A percentile compares a stretch with the other conserved stretches of the same genome.
These are phyloP conservation scores for Basidioascus undulatus DNA, from an alignment of 768 basidiomycete genomes.

Conservation along the genomic window DNA sequence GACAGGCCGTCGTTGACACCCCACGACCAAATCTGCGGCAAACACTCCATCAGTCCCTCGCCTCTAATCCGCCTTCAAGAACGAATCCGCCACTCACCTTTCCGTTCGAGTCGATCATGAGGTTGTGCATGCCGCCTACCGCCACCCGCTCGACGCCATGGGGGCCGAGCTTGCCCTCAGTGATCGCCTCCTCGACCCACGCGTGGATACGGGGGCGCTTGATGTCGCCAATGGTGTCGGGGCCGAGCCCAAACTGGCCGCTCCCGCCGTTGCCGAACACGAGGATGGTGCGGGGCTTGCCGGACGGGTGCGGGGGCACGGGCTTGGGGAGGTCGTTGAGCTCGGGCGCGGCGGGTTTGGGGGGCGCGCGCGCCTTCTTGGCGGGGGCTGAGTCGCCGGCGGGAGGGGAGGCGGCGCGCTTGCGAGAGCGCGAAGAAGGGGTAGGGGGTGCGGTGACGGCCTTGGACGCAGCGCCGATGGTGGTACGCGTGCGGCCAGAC, in stretches of 20 bases:
- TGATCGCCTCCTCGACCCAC: slow-evolving; percentile 54
- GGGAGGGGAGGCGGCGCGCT: not conserved
- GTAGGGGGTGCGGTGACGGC: not conserved
- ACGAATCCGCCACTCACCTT: slow-evolving; percentile 31
- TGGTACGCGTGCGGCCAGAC: too few relatives aligned
- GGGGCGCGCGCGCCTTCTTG: not conserved
- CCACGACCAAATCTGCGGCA: slow-evolving; percentile 17
- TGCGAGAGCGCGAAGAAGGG: slow-evolving; percentile 6
- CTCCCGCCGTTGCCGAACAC: slow-evolving; percentile 79
- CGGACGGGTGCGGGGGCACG: not conserved
- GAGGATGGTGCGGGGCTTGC: slow-evolving; percentile 37
- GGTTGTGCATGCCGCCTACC: slow-evolving; percentile 68
- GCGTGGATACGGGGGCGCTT: slow-evolving; percentile 45
- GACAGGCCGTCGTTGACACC: slow-evolving; percentile 23
- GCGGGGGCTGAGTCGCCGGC: not conserved
- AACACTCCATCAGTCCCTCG: too few relatives aligned
- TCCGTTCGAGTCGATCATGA: slow-evolving; percentile 73
- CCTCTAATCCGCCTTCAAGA: too few relatives aligned
- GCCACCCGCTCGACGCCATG: slow-evolving; percentile 53
- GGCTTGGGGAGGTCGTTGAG: not conserved
- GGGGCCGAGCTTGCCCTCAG: slow-evolving; percentile 19
- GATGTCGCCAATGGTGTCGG: slow-evolving; percentile 42
- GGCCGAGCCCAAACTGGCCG: slow-evolving; percentile 81
- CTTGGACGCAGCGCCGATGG: too few relatives aligned
- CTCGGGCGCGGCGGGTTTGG: not conserved